phyloP scores from a whole-genome alignment of 768 basidiomycete genomes.

The Paxillus ammoniavirescens region DNA sequence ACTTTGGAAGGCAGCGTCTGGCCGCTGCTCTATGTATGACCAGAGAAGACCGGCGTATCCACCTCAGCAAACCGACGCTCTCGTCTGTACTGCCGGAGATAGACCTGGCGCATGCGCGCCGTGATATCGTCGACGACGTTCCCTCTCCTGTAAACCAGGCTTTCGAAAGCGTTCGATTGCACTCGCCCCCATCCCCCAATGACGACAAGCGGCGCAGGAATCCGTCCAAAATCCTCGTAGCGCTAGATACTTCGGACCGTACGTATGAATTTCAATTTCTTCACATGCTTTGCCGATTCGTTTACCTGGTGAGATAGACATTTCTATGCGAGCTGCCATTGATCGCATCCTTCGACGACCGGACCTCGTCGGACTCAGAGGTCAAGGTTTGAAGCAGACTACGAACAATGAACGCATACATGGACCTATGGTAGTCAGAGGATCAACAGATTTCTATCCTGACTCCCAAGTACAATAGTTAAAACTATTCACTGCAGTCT shows the following conservation, averaged over 20 bases:
- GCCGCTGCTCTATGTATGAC: constrained; percentile 39
- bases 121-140: not conserved
- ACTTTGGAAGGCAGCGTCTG: constrained; percentile 61
- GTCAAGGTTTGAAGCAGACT: not conserved
- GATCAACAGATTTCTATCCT: not conserved
- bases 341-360: constrained; percentile 26
- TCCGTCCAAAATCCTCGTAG: constrained; percentile 24
- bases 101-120: constrained; percentile 26
- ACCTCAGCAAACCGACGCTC: not conserved
- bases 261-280: constrained; percentile 10
- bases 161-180: constrained; percentile 4
- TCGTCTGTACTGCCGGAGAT: constrained; percentile 21
- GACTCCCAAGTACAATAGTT: constrained; percentile 11
- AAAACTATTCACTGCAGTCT: not conserved
- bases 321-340: constrained; percentile 29
- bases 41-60: constrained; percentile 8
- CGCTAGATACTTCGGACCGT: constrained; percentile 29
- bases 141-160: not conserved
- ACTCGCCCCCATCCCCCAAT: not conserved
- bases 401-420: not conserved
- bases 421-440: not conserved
- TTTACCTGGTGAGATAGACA: constrained; percentile 14
- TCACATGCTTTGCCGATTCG: constrained; percentile 4
- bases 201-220: constrained; percentile 7
- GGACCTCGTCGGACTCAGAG: constrained; percentile 21